Evolutionary conservation across 1,284 basidiomycete genomes (phyloP).

Genomic region (Wolfiporia cocos): DNA sequence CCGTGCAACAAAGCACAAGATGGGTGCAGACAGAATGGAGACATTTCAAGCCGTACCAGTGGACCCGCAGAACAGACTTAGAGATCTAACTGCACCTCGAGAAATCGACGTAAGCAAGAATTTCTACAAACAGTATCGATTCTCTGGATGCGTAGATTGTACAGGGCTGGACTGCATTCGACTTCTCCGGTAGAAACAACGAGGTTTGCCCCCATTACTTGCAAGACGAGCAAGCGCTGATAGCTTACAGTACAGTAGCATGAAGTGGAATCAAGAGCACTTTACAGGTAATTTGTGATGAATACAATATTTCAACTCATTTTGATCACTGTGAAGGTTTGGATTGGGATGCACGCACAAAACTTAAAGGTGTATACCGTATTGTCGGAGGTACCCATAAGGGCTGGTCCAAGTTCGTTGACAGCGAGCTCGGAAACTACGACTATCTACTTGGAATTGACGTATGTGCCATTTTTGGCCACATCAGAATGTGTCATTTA

Average conservation of each 20-base stretch:
- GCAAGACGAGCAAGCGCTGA: no score
- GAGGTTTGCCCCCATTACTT: no score
- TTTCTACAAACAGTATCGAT: not conserved
- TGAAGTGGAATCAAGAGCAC: conserved; percentile 67
- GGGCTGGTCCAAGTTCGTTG: conserved; percentile 70
- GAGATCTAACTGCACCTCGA: conserved; percentile 51
- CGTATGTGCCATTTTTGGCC: conserved; percentile 32
- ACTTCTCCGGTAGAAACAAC: conserved; percentile 72
- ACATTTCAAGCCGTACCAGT: conserved; percentile 73
- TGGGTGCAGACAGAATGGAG: conserved; percentile 82
- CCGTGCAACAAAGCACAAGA: conserved; percentile 54
- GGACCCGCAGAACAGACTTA: conserved; percentile 56
- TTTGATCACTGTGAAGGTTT: conserved; percentile 44
- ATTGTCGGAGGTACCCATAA: conserved; percentile 49
- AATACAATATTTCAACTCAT: not conserved
- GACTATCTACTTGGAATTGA: conserved; percentile 75
- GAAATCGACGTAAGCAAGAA: conserved; percentile 56
- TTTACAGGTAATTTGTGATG: conserved; percentile 53
- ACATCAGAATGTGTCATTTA: conserved; percentile 3
- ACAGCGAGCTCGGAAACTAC: conserved; percentile 70
- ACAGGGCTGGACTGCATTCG: conserved; percentile 84
- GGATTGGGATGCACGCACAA: conserved; percentile 78
- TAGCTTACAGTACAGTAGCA: conserved; percentile 56
- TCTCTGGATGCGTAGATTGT: no score
- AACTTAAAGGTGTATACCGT: conserved; percentile 57